These are phyloP conservation scores for Trypanosoma scelopori DNA, from an alignment of 208 protist species.

Conservation along the genomic window DNA sequence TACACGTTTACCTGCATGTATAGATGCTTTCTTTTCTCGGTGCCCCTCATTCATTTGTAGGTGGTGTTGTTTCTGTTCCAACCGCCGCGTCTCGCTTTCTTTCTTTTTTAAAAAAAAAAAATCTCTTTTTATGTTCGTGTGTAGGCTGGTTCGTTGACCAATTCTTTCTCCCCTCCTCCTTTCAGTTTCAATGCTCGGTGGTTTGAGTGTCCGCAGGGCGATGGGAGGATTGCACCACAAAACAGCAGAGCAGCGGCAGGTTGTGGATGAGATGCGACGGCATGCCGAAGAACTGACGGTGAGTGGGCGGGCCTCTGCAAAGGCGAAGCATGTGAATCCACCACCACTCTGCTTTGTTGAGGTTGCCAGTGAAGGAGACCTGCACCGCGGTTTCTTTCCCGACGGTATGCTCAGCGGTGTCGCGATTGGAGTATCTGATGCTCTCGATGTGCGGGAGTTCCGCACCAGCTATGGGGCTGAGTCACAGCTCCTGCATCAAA, in stretches of 20 bases:
- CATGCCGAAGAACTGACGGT: slow-evolving; percentile 56
- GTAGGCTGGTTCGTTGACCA: too few species aligned
- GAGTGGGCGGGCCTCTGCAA: slow-evolving; percentile 25
- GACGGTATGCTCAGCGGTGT: slow-evolving; percentile 75
- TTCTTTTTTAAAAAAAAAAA: too few species aligned
- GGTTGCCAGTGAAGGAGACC: slow-evolving; percentile 49
- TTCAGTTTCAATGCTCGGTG: slow-evolving; percentile 5
- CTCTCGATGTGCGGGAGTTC: slow-evolving; percentile 74
- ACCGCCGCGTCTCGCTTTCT: too few species aligned
- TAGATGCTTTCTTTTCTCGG: too few species aligned
- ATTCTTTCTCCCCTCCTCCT: background rate
- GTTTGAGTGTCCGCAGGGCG: slow-evolving; percentile 45
- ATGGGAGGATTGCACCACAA: slow-evolving; percentile 59
- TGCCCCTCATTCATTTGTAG: too few species aligned
- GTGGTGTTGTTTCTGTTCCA: too few species aligned
- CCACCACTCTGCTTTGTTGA: slow-evolving; percentile 59
- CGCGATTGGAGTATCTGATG: slow-evolving; percentile 72
- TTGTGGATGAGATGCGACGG: slow-evolving; percentile 55
- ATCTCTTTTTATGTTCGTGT: too few species aligned
- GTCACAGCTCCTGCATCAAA: slow-evolving; percentile 55
- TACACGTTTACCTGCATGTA: too few species aligned
- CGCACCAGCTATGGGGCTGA: slow-evolving; percentile 60
- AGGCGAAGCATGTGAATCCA: slow-evolving; percentile 24
- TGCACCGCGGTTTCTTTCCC: slow-evolving; percentile 51
- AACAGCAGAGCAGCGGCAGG: slow-evolving; percentile 48